Base-by-base conservation (phyloP, 2,329 filamentous ascomycete species). In the Diaporthe nobilis region DNA sequence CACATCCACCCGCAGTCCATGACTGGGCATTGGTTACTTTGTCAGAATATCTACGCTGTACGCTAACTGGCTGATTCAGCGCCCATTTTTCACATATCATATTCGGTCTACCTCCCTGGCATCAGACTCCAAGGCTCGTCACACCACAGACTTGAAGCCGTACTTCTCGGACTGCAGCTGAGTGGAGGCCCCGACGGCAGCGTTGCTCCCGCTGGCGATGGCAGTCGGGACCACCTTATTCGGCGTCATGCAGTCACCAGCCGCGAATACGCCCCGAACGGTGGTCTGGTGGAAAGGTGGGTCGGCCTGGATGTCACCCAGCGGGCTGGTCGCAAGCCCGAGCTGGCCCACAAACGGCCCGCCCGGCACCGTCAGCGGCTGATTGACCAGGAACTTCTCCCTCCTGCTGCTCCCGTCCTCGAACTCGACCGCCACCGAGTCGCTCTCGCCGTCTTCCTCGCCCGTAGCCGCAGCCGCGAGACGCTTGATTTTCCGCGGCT, bases 191-290 rank as follows among this genome's bases (percentile, higher is more conserved):
- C 71, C 49, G 15, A 73, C 71, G n/a, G 60, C 71, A 20, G 60
- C 71, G n/a, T 67, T 73, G 57, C 71, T 55, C 7, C 71, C 71
- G 10, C 60, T 65, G 15, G 71, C 34, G 9, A 73, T 73, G 49
- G 71, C 71, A 22, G 44, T 63, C 47, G 71, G 71, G 25, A 73
- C 60, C 47, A 73, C 71, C 71, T 55, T 67, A 49, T 73, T 67
- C 12, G 71, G 71, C 17, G 71, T 73, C 49, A 73, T 73, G n/a
- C 71, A 76, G 37, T 76, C 75, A 1, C 75, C 71, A 6, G 75
- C 71, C 44, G 75, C 71, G 25, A 76, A 76, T 9, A 71, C 75
- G 1, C 75, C 71, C 15, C 53, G 71, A 20, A 73, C 61, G 25
- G 55, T 76, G 42, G 75, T 73, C 39, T 73, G 63, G 61, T 74